Evolutionary conservation across 768 basidiomycete genomes (phyloP).

Genomic region (Clavulina sp.): DNA sequence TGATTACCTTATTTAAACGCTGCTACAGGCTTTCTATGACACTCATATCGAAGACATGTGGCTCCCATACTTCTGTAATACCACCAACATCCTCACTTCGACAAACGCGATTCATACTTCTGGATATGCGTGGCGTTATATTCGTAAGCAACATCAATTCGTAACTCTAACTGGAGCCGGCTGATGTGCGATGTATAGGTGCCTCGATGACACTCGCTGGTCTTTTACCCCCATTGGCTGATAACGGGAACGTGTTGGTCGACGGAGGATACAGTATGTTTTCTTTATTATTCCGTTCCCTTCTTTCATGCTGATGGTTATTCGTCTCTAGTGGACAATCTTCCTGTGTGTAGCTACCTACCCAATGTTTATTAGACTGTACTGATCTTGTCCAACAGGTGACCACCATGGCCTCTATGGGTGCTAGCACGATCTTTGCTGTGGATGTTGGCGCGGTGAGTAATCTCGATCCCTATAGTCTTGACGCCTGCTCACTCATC

Average conservation of each 20-base stretch:
- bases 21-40: conserved; percentile 45
- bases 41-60: conserved; percentile 96
- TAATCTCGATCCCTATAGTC: conserved; percentile 4
- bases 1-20: neutral
- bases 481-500: neutral
- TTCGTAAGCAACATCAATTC: conserved; percentile 32
- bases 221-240: conserved; percentile 82
- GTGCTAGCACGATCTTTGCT: conserved; percentile 79
- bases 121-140: conserved; percentile 96
- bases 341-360: conserved; percentile 39
- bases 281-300: neutral
- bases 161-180: neutral
- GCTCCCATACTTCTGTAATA: conserved; percentile 96
- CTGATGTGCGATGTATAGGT: conserved; percentile 28
- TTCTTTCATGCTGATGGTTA: conserved; percentile 7
- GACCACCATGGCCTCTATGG: conserved; percentile 80
- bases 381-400: conserved; percentile 30
- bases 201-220: conserved; percentile 98
- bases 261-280: conserved; percentile 77
- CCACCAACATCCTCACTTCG: conserved; percentile 91
- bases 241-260: conserved; percentile 82
- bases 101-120: conserved; percentile 95
- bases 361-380: neutral
- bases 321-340: conserved; percentile 51
- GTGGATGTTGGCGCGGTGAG: conserved; percentile 80